Evolutionary conservation across 768 basidiomycete genomes (phyloP).

Genomic region (Porphyrellus cyaneotinctus): DNA sequence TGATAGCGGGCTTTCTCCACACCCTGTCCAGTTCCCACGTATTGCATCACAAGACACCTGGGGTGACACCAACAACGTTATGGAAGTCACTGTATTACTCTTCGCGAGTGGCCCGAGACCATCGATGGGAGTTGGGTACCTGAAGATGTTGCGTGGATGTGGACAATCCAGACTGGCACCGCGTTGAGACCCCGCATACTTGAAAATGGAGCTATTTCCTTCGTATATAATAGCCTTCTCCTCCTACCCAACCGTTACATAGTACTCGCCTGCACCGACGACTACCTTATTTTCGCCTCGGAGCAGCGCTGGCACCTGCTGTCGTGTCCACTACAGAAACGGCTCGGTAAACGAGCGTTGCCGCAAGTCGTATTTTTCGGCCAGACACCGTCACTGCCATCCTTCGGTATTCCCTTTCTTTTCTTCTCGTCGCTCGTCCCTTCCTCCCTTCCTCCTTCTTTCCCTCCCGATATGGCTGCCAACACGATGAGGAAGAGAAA

Average conservation of each 20-base stretch:
- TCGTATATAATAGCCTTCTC: conserved; percentile 20
- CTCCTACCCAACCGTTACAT: background rate
- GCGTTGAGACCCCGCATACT: conserved; percentile 29
- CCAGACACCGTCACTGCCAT: conserved; percentile 12
- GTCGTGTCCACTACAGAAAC: conserved; percentile 22
- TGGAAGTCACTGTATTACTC: conserved; percentile 27
- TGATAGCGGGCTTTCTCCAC: background rate
- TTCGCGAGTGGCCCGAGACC: conserved; percentile 13
- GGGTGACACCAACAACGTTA: conserved; percentile 19
- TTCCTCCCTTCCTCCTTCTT: background rate
- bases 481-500: conserved; percentile 70
- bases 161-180: conserved; percentile 19
- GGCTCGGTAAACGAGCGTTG: conserved; percentile 30
- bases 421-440: conserved; percentile 8
- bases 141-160: conserved; percentile 21
- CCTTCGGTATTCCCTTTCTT: conserved; percentile 15
- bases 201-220: conserved; percentile 7
- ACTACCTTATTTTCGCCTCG: background rate
- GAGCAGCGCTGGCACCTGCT: conserved; percentile 16
- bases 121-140: conserved; percentile 14
- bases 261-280: conserved; percentile 1
- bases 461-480: conserved; percentile 27
- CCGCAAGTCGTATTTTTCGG: conserved; percentile 23
- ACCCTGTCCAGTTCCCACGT: conserved; percentile 11
- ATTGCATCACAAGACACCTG: conserved; percentile 1